Percentiles rank a stretch among this genome's conserved stretches.
phyloP scores from a whole-genome alignment of 768 basidiomycete species.

The Boletus pseudo-olivaceus region DNA sequence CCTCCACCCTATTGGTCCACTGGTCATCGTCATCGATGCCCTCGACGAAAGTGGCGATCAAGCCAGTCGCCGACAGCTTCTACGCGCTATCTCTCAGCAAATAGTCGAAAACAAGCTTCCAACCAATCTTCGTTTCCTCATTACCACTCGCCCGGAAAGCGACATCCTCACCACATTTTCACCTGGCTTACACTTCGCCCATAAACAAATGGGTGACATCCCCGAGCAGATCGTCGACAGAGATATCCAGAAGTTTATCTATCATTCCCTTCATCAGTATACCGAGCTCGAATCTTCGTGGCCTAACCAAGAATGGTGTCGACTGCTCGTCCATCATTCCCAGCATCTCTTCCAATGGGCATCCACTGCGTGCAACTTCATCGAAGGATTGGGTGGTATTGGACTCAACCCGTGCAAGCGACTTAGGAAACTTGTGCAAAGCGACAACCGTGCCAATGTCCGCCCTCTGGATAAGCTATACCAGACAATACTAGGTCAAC shows the following conservation, averaged over 20 bases:
- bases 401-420: background rate
- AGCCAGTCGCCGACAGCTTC: slow-evolving; percentile 16
- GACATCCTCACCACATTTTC: slow-evolving; percentile 16
- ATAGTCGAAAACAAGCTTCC: slow-evolving; percentile 15
- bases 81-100: slow-evolving; percentile 16
- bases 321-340: slow-evolving; percentile 19
- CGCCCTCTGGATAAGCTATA: background rate
- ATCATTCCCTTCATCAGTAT: slow-evolving; percentile 6
- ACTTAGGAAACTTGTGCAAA: background rate
- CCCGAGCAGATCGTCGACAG: slow-evolving; percentile 8
- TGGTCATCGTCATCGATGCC: slow-evolving; percentile 36
- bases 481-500: background rate
- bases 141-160: slow-evolving; percentile 28
- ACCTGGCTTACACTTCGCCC: slow-evolving; percentile 1
- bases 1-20: slow-evolving; percentile 27
- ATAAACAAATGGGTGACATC: slow-evolving; percentile 15
- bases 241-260: slow-evolving; percentile 16
- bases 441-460: background rate
- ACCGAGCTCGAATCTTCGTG: slow-evolving; percentile 14
- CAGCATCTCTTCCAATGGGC: slow-evolving; percentile 37
- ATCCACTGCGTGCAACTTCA: slow-evolving; percentile 26
- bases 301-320: slow-evolving; percentile 21
- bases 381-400: slow-evolving; percentile 12
- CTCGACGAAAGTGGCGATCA: slow-evolving; percentile 28
- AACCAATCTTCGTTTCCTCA: slow-evolving; percentile 20